Evolutionary conservation across 176 grass and related monocot species (phyloP).

Genomic region (Bothriochloa decipiens): DNA sequence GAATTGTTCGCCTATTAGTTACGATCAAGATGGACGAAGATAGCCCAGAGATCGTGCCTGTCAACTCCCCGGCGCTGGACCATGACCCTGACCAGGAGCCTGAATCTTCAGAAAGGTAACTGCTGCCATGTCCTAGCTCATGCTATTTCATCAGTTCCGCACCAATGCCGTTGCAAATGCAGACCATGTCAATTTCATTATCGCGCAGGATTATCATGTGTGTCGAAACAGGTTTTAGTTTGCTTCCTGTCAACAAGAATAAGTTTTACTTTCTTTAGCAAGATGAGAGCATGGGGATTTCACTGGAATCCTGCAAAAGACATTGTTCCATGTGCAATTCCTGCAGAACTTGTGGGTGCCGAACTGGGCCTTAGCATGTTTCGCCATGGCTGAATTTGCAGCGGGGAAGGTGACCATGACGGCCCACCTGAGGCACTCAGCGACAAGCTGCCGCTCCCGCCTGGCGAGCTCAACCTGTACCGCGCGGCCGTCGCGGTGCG

Average conservation of each 20-base stretch:
- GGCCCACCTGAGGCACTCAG: slow-evolving; percentile 33
- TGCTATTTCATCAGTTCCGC: background rate
- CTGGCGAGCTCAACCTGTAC: slow-evolving; percentile 49
- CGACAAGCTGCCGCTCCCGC: slow-evolving; percentile 29
- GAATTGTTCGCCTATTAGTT: background rate
- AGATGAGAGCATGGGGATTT: background rate
- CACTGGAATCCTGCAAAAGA: background rate
- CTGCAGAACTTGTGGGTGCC: background rate
- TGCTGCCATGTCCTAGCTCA: too few relatives aligned
- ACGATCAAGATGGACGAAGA: slow-evolving; percentile 30
- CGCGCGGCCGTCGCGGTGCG: slow-evolving; percentile 45
- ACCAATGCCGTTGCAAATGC: background rate
- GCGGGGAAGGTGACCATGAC: background rate
- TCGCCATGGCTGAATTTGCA: slow-evolving; percentile 12
- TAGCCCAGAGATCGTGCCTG: slow-evolving; percentile 31
- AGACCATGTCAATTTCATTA: background rate
- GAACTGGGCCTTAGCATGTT: background rate
- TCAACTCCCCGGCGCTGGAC: background rate
- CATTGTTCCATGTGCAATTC: background rate
- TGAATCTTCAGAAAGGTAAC: slow-evolving; percentile 37
- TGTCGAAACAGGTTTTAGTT: background rate
- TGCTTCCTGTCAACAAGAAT: background rate
- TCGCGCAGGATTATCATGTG: background rate
- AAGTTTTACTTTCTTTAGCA: background rate
- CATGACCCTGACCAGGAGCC: background rate